Percentiles rank a stretch among this genome's conserved stretches.
phyloP scores from a whole-genome alignment of 1,284 basidiomycete genomes.

The Leucoagaricus sp. region DNA sequence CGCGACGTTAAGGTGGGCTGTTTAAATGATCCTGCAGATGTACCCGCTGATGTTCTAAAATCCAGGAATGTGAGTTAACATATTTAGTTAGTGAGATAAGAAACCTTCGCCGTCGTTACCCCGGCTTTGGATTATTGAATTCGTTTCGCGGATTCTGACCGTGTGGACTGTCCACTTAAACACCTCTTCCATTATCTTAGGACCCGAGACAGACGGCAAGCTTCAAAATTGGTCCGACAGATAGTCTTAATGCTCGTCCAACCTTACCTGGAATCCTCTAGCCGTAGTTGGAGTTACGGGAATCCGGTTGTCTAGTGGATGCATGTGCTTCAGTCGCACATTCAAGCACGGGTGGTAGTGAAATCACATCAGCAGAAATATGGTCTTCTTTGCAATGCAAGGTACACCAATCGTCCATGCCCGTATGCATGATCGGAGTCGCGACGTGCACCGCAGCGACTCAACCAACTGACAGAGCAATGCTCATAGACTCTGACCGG shows the following conservation, averaged over 20 bases:
- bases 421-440: not conserved
- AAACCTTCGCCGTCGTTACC: not conserved
- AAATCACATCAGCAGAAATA: not conserved
- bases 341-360: not conserved
- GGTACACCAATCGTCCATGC: not conserved
- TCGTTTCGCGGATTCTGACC: not conserved
- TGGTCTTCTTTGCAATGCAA: not conserved
- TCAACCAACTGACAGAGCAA: not conserved
- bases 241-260: not conserved
- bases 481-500: not conserved
- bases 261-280: not conserved
- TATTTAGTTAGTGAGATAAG: not conserved
- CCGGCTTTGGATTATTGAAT: not conserved
- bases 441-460: not conserved
- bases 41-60: not conserved
- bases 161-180: not conserved
- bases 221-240: no score
- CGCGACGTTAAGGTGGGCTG: not conserved
- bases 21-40: conserved; percentile 1
- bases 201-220: not conserved
- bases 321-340: not conserved
- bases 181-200: conserved; percentile 1
- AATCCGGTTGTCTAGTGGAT: not conserved
- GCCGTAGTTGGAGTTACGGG: not conserved
- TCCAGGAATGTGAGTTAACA: not conserved